phyloP scores from a whole-genome alignment of 2,329 filamentous ascomycete species.

The Thermoascus crustaceus region DNA sequence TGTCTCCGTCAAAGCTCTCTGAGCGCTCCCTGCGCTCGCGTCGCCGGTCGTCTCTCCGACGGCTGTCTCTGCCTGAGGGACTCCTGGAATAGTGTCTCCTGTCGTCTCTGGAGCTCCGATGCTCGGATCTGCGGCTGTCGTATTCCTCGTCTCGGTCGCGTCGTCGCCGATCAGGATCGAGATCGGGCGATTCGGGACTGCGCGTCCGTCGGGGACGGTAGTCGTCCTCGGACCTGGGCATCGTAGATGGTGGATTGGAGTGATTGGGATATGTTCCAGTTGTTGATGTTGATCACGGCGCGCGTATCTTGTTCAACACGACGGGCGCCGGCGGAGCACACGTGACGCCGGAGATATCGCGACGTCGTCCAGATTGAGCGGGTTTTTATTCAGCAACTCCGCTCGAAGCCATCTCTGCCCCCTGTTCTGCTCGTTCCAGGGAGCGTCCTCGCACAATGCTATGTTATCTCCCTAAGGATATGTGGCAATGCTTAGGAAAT shows the following conservation, averaged over 20 bases:
- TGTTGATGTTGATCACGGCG: no score
- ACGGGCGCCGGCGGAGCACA: not conserved
- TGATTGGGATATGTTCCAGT: no score
- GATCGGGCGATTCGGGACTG: constrained; percentile 14
- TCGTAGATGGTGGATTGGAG: constrained; percentile 9
- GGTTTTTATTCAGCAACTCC: not conserved
- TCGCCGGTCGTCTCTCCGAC: constrained; percentile 15
- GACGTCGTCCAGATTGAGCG: constrained; percentile 1
- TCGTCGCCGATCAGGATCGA: constrained; percentile 15
- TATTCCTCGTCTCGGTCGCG: constrained; percentile 14
- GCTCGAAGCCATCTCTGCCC: not conserved
- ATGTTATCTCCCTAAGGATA: constrained; percentile 18
- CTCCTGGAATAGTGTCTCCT: constrained; percentile 19
- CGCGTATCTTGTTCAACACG: no score
- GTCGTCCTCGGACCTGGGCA: constrained; percentile 19
- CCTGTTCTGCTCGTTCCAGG: not conserved
- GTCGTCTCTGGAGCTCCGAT: constrained; percentile 20
- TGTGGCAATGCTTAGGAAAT: constrained; percentile 43
- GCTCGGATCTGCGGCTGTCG: constrained; percentile 16
- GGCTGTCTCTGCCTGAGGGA: constrained; percentile 15
- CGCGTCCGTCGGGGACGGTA: constrained; percentile 11
- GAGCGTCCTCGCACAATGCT: constrained; percentile 1
- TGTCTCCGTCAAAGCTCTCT: constrained; percentile 18
- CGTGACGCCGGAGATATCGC: not conserved
- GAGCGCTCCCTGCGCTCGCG: constrained; percentile 19